Evolutionary conservation across 2,329 filamentous ascomycete species (phyloP).

Genomic region (Aspergillus hiratsukae): DNA sequence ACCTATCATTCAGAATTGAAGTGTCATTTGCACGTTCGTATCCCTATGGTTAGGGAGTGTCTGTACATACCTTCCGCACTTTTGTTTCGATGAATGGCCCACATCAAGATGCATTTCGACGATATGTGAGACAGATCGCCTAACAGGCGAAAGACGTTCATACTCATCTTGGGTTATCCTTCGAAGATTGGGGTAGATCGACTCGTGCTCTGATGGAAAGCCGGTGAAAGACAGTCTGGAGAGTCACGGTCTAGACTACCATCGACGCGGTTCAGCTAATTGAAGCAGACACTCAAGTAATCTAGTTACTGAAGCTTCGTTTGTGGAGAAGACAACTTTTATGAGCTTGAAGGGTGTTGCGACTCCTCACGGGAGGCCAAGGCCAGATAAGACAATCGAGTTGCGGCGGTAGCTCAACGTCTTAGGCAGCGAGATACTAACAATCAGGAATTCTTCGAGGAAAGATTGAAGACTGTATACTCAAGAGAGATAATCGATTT

Average conservation of each 20-base stretch:
- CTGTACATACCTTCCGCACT: conserved; percentile 67
- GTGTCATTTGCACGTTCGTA: conserved; percentile 2
- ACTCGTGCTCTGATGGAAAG: neutral
- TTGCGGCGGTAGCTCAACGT: neutral
- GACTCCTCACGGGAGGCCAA: neutral
- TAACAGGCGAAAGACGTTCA: conserved; percentile 64
- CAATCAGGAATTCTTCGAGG: neutral
- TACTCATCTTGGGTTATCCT: conserved; percentile 11
- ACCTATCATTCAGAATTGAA: conserved; percentile 45
- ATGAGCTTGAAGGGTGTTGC: neutral
- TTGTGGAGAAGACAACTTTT: neutral
- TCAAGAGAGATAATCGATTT: neutral
- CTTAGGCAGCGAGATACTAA: neutral
- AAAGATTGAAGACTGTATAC: neutral
- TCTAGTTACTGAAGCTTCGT: neutral
- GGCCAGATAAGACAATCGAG: neutral
- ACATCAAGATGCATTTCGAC: conserved; percentile 87
- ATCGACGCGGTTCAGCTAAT: neutral
- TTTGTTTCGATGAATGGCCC: conserved; percentile 80
- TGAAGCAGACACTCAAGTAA: neutral
- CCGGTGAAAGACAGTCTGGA: neutral
- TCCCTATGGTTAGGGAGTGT: conserved; percentile 1
- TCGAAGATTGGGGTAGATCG: neutral
- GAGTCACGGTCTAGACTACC: neutral
- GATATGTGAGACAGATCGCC: conserved; percentile 80